Base-by-base conservation (phyloP, 805 yeast species). In the Peterozyma toletana region DNA sequence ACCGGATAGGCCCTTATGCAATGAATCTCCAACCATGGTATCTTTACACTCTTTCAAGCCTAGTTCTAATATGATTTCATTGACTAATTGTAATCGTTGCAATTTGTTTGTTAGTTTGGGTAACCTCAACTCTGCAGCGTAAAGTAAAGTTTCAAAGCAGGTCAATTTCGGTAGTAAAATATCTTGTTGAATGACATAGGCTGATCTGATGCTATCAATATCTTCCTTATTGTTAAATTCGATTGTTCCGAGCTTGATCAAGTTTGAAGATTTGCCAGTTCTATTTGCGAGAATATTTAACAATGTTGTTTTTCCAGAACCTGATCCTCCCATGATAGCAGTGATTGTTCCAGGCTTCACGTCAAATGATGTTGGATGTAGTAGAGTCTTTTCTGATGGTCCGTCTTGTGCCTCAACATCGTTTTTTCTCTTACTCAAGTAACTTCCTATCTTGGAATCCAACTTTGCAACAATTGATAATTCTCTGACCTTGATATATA, bases 301-400 rank as follows among this genome's bases (percentile, higher is more conserved):
- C 37, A 87, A 58, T 0, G 96, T 85, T 0, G 96, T 87, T 55
- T 88, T 87, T 3, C 95, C 96, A 3, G 88, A 78, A 0, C 96
- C 96, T 0, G 90, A 83, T 0, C 95, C 91, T 2, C 96, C 96
- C 66, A 88, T 73, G 9, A 87, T 83, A 5, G 95, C 95, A 60
- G 87, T 70, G 34, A 88, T 60, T 9, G 82, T 67, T 14, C 86
- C 85, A 11, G 75, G 58, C 0, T 77, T 73, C 10, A 85, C 66
- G 41, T 77, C 78, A 47, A 85, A 70, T 2, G 85, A 76, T 39
- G 86, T 66, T 27, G 77, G 59, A 33, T 71, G 56, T 3, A 79
- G 63, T 27, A 79, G 65, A 3, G 63, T 56, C 43, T 68, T 67
- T 52, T 66, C 33, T 4, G 27, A 21, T 21, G 27, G 7, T 21